Evolutionary conservation across 2,329 filamentous ascomycete species (phyloP), one percentile per base, ranked within the genome.

Genomic region (Thielaviopsis euricoi): DNA sequence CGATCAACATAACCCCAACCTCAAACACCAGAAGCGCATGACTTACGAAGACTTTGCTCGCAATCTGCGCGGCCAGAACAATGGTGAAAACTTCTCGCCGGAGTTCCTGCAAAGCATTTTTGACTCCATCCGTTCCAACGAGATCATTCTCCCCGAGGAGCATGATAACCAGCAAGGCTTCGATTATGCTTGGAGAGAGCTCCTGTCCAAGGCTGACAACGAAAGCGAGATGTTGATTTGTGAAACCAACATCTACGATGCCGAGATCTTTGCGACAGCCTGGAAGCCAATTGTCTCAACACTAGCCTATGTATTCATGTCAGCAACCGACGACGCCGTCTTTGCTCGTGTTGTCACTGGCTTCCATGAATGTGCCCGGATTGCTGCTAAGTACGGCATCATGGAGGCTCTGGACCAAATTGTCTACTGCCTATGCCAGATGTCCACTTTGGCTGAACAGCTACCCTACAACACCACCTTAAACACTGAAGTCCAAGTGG

Each of bases 301-400:
- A 0, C 74, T 98, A 57, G 94, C 93, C 13, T 98, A 97, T 67
- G 93, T 98, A 3, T 98, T 98, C 73, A 95, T 97, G 85, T 97
- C 91, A 40, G 94, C 94, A 17, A 95, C 89, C 0, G 94, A 98
- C 66, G 93, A 98, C 68, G 79, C 91, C 0, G 93, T 98, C 2
- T 98, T 95, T 67, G 88, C 88, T 40, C 82, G 93, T 60, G 87
- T 98, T 19, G 89, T 97, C 26, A 87, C 87, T 53, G 93, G 93
- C 1, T 98, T 98, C 66, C 89, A 95, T 65, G 91, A 98, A 69
- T 97, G 91, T 68, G 90, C 93, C 19, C 85, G 88, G 60, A 95
- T 98, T 63, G 91, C 93, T 6, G 83, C 88, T 7, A 87, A 83
- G 66, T 91, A 96, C 69, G 80, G 80, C 13, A 77, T 95, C 64